Conservation (phyloP, 176 grass and related monocot genomes). For the Triticum turgidum region DNA sequence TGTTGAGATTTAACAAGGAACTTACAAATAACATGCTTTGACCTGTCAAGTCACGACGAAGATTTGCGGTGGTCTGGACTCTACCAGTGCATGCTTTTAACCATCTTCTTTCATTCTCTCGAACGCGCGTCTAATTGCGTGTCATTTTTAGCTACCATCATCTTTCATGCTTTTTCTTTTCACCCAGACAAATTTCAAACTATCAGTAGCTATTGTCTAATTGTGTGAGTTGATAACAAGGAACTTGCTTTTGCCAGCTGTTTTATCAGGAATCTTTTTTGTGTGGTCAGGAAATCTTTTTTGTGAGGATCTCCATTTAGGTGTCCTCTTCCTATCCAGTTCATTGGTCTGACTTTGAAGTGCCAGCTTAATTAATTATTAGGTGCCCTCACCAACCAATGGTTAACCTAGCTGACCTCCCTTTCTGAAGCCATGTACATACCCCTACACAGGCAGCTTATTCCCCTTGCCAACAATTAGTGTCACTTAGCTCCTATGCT, state of each 20-base stretch:
- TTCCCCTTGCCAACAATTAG: neutral
- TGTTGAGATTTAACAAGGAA: no score
- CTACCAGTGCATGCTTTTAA: neutral
- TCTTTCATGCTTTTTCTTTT: neutral
- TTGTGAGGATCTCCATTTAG: neutral
- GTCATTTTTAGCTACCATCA: neutral
- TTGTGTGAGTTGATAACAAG: neutral
- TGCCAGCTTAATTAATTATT: neutral
- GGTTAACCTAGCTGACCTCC: neutral
- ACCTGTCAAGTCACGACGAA: no score
- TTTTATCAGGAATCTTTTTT: neutral
- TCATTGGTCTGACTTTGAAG: neutral
- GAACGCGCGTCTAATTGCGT: neutral
- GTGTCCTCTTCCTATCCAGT: neutral
- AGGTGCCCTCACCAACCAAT: neutral
- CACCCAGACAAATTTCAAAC: neutral
- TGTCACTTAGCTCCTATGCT: no score
- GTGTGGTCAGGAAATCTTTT: neutral
- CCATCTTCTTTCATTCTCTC: neutral
- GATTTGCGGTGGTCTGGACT: no score
- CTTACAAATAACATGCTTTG: no score
- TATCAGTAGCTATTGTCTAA: neutral
- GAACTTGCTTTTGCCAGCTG: neutral
- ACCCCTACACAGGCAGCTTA: neutral
- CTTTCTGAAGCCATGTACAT: neutral